Evolutionary conservation across 75 land plant genomes (phyloP), one percentile per base, ranked within the genome.

Genomic region (Gnetum montanum): DNA sequence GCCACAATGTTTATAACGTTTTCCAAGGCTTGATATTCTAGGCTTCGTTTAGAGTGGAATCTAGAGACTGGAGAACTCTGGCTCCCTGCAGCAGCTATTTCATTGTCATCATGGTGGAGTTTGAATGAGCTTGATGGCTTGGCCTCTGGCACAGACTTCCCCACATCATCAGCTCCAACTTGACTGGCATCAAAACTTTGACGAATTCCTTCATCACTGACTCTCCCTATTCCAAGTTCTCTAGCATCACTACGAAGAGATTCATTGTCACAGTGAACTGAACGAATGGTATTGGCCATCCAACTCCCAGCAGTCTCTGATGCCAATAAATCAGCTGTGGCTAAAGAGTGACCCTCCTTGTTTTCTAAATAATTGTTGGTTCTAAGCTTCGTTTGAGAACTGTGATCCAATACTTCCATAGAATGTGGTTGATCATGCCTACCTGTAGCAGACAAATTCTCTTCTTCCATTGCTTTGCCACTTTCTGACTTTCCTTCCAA

Each of bases 221-320:
- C 28, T 15, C 56, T 57, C 29, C 22, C 47, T 16, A 46, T 50
- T 2, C 47, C 53, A 13, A 24, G 28, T 6, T 28, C 10, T 48
- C 54, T 37, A 24, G 57, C 72, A 34, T 58, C 66, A 40, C 76
- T 77, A 23, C 33, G 33, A 11, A 65, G 70, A 51, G 83, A 73
- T 19, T 79, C 80, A 60, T 84, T 80, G 44, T 84, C 88, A 20
- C 79, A 82, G 72, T 84, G 79, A 23, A 65, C 78, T 56, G 93
- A 81, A 8, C 88, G 82, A 28, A 76, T 80, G n/a, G 88, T 87
- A 60, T 78, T 76, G 43, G 62, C 47, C 16, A 88, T 88, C 93
- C 93, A 87, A 75, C 93, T 91, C 18, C 97, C 97, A 31, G 71
- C 69, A 53, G 67, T 83, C 78, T 91, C 97, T 4, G 97, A 91